Evolutionary conservation across 2,329 filamentous ascomycete genomes (phyloP).

Genomic region (Hypoxylon sp.): DNA sequence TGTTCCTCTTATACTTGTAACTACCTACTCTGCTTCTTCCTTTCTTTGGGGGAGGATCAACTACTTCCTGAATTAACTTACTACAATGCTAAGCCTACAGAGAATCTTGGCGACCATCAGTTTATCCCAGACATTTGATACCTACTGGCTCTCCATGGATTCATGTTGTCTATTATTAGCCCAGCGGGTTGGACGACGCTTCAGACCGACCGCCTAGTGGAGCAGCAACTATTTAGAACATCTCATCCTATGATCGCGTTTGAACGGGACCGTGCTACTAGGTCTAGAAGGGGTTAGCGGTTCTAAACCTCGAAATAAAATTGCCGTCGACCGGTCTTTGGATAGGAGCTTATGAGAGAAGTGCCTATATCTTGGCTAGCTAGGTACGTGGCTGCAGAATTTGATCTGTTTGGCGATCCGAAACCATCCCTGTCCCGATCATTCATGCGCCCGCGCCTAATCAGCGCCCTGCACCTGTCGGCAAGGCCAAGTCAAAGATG

Average conservation of each 20-base stretch:
- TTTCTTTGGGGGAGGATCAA: constrained; percentile 4
- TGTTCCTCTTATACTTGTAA: constrained; percentile 13
- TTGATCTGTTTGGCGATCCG: constrained; percentile 27
- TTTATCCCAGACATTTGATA: constrained; percentile 17
- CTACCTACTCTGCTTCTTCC: constrained; percentile 17
- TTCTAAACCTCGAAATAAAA: constrained; percentile 15
- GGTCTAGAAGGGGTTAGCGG: constrained; percentile 1
- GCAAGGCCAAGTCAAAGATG: constrained; percentile 25
- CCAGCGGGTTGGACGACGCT: not conserved
- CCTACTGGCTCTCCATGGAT: constrained; percentile 27
- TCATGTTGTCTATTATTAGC: constrained; percentile 36
- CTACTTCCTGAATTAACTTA: constrained; percentile 4
- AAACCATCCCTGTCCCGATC: constrained; percentile 36
- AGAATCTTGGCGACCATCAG: constrained; percentile 29
- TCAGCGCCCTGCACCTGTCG: constrained; percentile 18
- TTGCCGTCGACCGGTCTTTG: not conserved
- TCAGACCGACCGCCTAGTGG: constrained; percentile 15
- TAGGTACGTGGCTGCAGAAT: constrained; percentile 1
- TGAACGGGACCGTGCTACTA: constrained; percentile 8
- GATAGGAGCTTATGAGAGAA: constrained; percentile 19
- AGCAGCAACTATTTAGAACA: constrained; percentile 20
- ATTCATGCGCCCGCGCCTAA: constrained; percentile 44
- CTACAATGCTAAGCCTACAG: constrained; percentile 21
- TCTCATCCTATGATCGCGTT: constrained; percentile 24
- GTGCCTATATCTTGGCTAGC: not conserved